Evolutionary conservation across 306 rosid species (phyloP), one percentile per base, ranked within the genome.

Genomic region (Urtica urens): DNA sequence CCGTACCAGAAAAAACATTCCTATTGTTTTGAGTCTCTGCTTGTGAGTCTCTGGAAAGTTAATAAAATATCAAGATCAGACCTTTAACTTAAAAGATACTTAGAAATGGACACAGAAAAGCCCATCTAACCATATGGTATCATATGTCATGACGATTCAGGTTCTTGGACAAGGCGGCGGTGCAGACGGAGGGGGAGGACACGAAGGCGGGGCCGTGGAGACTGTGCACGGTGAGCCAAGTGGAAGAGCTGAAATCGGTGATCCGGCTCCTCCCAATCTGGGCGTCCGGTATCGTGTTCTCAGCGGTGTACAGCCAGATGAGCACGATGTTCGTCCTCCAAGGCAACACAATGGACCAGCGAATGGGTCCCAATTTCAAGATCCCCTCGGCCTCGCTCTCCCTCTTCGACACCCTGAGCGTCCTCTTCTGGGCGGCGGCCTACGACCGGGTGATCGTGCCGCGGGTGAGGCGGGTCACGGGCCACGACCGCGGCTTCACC

Each of bases 381-480:
- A 79, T 87, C 37, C 94, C 96, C 45, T 74, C 94, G 4, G 96
- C 94, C 23, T 87, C 94, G 9, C 85, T 87, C 28, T 75, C 92
- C 15, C 59, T 87, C 10, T 82, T 87, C 0, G 94, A 87, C 62
- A 82, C 94, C 0, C 59, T 80, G n/a, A 87, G 96, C 11, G 87
- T 87, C 38, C 72, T 87, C 55, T 69, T 82, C 69, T 82, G 87
- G 94, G 76, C 76, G 7, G 84, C 92, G 0, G 45, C 80, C 1
- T 87, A 79, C 17, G 94, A 82, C 66, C 56, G 44, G 28, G 5
- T 71, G 64, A 73, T 87, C 1, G 82, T 87, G 62, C 82, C 92
- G 0, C 45, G 1, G 0, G 94, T 68, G 22, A 77, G 80, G 53
- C 71, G 43, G 54, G 72, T 60, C 80, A 82, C 82, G 0, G 82